Conservation (phyloP, 768 basidiomycete species). For the Kwoniella sp. region DNA sequence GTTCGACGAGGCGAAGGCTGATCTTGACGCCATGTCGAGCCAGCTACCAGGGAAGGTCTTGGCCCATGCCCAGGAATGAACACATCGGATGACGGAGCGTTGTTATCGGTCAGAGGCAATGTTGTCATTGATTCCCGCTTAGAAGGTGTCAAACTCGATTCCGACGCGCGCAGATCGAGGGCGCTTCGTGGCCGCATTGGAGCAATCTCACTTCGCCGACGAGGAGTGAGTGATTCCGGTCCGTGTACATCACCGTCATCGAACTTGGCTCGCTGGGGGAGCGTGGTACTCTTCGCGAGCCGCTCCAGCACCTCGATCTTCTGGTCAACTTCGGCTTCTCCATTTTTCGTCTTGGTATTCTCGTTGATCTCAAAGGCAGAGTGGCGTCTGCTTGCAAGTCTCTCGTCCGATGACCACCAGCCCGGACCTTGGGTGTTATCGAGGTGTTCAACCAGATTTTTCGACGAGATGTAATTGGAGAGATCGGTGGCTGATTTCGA, state of each 20-base stretch:
- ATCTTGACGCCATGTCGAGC: slow-evolving; percentile 19
- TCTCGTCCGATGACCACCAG: slow-evolving; percentile 39
- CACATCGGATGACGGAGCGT: background rate
- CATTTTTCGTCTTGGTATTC: background rate
- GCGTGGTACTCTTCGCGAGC: slow-evolving; percentile 9
- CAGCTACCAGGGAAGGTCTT: slow-evolving; percentile 19
- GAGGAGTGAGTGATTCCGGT: background rate
- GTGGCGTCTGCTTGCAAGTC: background rate
- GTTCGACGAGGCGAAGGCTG: slow-evolving; percentile 11
- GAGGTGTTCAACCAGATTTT: slow-evolving; percentile 33
- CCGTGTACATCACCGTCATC: background rate
- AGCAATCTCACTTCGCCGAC: slow-evolving; percentile 1
- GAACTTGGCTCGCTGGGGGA: slow-evolving; percentile 15
- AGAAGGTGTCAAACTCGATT: background rate
- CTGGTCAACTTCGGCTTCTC: background rate
- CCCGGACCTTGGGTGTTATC: slow-evolving; percentile 40
- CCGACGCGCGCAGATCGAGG: slow-evolving; percentile 12
- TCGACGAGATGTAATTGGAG: slow-evolving; percentile 20
- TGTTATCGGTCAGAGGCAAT: background rate
- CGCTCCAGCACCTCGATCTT: slow-evolving; percentile 16
- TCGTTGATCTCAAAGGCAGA: background rate
- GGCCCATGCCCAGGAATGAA: slow-evolving; percentile 5
- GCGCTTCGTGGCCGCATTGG: slow-evolving; percentile 7
- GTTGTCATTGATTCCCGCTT: slow-evolving; percentile 1
- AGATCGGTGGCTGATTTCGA: slow-evolving; percentile 33